phyloP scores from a whole-genome alignment of 2,329 filamentous ascomycete genomes.

The Blastomyces silverae region DNA sequence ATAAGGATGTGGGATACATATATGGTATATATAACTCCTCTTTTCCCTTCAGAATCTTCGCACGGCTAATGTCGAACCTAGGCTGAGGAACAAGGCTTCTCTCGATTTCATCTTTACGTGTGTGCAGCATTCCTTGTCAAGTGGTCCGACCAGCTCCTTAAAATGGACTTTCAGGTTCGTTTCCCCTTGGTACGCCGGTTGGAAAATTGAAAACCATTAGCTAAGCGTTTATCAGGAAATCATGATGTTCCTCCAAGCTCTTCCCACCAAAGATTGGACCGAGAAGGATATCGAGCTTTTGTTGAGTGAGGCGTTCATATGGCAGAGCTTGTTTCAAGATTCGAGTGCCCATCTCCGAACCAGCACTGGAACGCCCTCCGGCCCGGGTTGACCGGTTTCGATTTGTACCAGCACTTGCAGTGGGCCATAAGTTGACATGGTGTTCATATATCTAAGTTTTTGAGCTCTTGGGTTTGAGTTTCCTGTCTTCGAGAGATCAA shows the following conservation, averaged over 20 bases:
- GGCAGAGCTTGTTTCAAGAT: conserved; percentile 95
- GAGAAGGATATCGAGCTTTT: conserved; percentile 97
- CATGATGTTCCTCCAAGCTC: conserved; percentile 97
- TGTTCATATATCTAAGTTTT: conserved; percentile 9
- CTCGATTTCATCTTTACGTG: conserved; percentile 95
- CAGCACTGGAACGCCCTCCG: conserved; percentile 31
- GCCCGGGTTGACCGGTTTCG: conserved; percentile 24
- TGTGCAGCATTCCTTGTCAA: conserved; percentile 97
- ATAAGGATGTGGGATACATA: conserved; percentile 99
- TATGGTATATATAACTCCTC: conserved; percentile 56
- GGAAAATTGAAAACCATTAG: not conserved
- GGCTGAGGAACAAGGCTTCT: conserved; percentile 98
- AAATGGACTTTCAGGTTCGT: conserved; percentile 80
- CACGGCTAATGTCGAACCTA: conserved; percentile 37
- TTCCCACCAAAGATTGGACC: conserved; percentile 90
- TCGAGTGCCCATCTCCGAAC: conserved; percentile 73
- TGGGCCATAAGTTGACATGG: conserved; percentile 5
- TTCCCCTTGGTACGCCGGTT: not conserved
- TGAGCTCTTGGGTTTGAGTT: not conserved
- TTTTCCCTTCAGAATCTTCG: conserved; percentile 10
- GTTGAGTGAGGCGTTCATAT: conserved; percentile 94
- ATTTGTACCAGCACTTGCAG: not conserved
- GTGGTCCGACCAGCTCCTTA: conserved; percentile 89
- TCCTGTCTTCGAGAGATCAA: conserved; percentile 34
- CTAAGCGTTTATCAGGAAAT: conserved; percentile 59